Conservation (phyloP, 1,284 basidiomycete species). For the Cryptococcus sp. region DNA sequence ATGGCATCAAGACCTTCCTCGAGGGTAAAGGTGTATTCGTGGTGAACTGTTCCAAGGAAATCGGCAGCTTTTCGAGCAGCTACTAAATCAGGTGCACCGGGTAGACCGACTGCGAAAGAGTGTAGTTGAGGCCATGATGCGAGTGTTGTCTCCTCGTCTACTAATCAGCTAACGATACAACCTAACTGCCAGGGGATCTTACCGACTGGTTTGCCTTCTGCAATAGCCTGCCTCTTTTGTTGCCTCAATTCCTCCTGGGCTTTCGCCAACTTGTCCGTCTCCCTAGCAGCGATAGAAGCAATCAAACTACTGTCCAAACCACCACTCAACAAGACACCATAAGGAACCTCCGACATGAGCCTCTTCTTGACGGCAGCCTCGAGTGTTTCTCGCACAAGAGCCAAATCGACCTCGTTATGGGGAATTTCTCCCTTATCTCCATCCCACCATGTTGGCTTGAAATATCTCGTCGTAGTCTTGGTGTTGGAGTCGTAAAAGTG, state of each 20-base stretch:
- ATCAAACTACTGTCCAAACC: constrained; percentile 96
- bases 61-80: constrained; percentile 92
- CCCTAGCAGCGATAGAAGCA: constrained; percentile 91
- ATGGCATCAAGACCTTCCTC: constrained; percentile 98
- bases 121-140: constrained; percentile 95
- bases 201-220: constrained; percentile 35
- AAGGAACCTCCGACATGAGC: constrained; percentile 98
- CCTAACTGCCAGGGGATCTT: constrained; percentile 5
- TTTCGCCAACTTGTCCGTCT: constrained; percentile 86
- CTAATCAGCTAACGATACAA: background rate
- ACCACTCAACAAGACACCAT: constrained; percentile 92
- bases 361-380: constrained; percentile 93
- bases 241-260: constrained; percentile 70
- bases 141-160: constrained; percentile 56
- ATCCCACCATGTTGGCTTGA: constrained; percentile 84
- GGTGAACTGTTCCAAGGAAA: constrained; percentile 91
- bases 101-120: constrained; percentile 95
- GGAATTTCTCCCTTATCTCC: constrained; percentile 61
- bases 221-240: constrained; percentile 40
- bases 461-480: constrained; percentile 73
- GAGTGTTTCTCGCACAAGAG: constrained; percentile 69
- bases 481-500: constrained; percentile 86
- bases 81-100: constrained; percentile 90
- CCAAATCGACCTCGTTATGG: constrained; percentile 64
- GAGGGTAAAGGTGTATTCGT: constrained; percentile 97